Base-by-base conservation (phyloP, 352 stramenopile species). In the Phytophthora vignae region DNA sequence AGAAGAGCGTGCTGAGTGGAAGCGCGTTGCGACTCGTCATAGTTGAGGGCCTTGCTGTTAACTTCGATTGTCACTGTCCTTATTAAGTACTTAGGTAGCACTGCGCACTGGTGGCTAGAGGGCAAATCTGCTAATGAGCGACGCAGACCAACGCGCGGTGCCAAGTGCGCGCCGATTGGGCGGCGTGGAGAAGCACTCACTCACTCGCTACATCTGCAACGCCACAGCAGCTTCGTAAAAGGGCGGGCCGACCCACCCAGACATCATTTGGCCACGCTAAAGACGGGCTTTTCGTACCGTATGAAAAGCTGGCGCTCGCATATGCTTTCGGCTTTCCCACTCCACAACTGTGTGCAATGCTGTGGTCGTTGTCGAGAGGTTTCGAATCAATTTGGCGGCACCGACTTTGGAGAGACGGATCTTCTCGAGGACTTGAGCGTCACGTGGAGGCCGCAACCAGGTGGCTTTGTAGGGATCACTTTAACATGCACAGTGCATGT, bases 1-100 rank as follows among this genome's bases (percentile, higher is more conserved):
- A 52, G 44, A 52, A 52, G 44, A 52, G 44, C 44, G 44, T 52
- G 19, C 44, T 52, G n/a, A 52, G 44, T n/a, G 44, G 44, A 52
- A 52, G 44, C 7, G 44, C 44, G 44, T 52, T 52, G n/a, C 44
- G 44, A 7, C 44, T 29, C 44, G 44, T 27, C 44, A 52, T 52
- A 52, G 5, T 27, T 27, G 6, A 52, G 44, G n/a, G 44, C 6
- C n/a, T 15, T 25, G 38, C 42, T 21, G 21, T 10, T 44, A 10
- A 5, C 36, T n/a, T n/a, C 14, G 36, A 15, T 44, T 49, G 15
- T 21, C 15, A 21, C 40, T 49, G 29, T 33, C 9, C 25, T 29
- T n/a, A n/a, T n/a, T n/a, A n/a, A n/a, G n/a, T n/a, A n/a, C n/a
- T n/a, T n/a, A n/a, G n/a, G n/a, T 29, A 2, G 25, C 25, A 29